Evolutionary conservation across 2,329 filamentous ascomycete genomes (phyloP).

Genomic region (Colletotrichum destructivum): DNA sequence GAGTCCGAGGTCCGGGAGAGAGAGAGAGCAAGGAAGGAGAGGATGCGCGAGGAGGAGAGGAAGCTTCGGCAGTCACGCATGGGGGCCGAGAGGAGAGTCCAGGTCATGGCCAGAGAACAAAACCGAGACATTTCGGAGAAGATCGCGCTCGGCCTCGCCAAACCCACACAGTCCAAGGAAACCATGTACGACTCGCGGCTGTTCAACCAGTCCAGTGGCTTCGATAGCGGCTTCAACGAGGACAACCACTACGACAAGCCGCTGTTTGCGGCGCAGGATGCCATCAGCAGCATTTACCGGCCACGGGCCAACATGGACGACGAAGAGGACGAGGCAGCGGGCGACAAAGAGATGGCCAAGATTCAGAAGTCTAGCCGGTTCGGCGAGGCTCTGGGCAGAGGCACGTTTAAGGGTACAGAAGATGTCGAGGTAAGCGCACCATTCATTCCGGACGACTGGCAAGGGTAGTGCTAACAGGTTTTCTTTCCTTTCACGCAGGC

Average conservation of each 20-base stretch:
- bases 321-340: conserved; percentile 83
- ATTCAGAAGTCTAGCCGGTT: conserved; percentile 91
- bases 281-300: conserved; percentile 93
- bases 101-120: conserved; percentile 94
- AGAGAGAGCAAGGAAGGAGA: conserved; percentile 83
- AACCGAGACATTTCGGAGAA: conserved; percentile 98
- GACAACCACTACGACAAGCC: conserved; percentile 98
- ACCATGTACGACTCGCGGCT: conserved; percentile 97
- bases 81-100: conserved; percentile 91
- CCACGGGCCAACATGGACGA: conserved; percentile 83
- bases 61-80: conserved; percentile 95
- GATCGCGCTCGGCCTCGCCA: conserved; percentile 93
- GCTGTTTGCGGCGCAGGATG: conserved; percentile 94
- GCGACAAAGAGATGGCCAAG: conserved; percentile 86
- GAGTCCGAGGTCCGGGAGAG: conserved; percentile 82
- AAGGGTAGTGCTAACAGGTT: conserved; percentile 8
- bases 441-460: not conserved
- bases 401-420: conserved; percentile 90
- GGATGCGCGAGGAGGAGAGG: conserved; percentile 85
- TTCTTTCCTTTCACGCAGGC: conserved; percentile 60
- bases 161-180: conserved; percentile 92
- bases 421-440: conserved; percentile 79
- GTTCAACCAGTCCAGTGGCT: conserved; percentile 94
- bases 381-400: conserved; percentile 86
- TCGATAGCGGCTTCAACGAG: conserved; percentile 94